Base-by-base conservation (phyloP, 164 flowering plant species). In the Sedum album region DNA sequence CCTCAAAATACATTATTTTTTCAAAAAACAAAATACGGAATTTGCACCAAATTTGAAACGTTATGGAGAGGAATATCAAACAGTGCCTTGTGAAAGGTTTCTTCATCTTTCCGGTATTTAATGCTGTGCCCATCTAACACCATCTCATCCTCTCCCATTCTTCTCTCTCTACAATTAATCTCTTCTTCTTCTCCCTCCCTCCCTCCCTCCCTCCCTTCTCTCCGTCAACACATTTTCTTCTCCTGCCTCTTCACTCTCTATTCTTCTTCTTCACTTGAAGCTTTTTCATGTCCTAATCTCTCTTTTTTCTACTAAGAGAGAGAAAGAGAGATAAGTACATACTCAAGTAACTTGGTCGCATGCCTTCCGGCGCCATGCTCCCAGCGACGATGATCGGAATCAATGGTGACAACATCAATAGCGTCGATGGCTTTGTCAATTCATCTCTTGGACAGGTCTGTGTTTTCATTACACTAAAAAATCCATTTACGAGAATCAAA, bases 51-150 rank as follows among this genome's bases (percentile, higher is more conserved):
- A 2, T 6, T 55, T 26, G n/a, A 25, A 55, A 55, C 61, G 61
- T 26, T 25, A 26, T 26, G 61, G 31, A 55, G 61, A 41, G 61
- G 61, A 55, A 55, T 55, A 55, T 31, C 61, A 55, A 55, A 55
- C 61, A 55, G 31, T 55, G 31, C 17, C 17, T 9, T 55, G 61
- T 55, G 61, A 55, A 41, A 41, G 61, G 61, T 55, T 55, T 55
- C n/a, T n/a, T n/a, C 61, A 8, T 55, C 61, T 26, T 55, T 6
- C 15, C 31, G 17, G 26, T 55, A 55, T 55, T 55, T 55, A 55
- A 55, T 55, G 61, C 31, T 8, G 61, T 55, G 61, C 61, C 60
- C 61, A 55, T 55, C 61, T 55, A 55, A 55, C 61, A 55, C 61
- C 61, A 55, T 26, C 61, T 28, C 61, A 25, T 55, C 61, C 13